Percentiles rank a stretch among this genome's conserved stretches.
phyloP scores from a whole-genome alignment of 352 stramenopile species.

The Phytophthora crassamura region DNA sequence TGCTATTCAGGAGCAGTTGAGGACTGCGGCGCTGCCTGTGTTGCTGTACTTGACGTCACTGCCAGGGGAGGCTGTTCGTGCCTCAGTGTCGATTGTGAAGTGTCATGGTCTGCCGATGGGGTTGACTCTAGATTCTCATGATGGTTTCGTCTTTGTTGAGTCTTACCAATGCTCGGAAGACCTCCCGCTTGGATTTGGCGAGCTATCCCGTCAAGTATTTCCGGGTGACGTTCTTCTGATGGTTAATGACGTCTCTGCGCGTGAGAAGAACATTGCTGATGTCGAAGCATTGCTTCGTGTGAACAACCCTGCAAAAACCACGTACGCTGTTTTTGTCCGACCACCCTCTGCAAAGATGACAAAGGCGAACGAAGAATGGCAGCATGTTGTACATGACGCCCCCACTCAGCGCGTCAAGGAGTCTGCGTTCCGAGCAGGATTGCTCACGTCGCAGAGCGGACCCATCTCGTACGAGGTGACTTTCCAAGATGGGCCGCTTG shows the following conservation, averaged over 20 bases:
- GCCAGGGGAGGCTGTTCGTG: conserved; percentile 56
- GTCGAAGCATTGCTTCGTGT: conserved; percentile 44
- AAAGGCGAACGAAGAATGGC: conserved; percentile 32
- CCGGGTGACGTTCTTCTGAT: conserved; percentile 71
- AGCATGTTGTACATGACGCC: conserved; percentile 33
- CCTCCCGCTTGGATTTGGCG: conserved; percentile 48
- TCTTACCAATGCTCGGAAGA: conserved; percentile 40
- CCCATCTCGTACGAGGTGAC: conserved; percentile 59
- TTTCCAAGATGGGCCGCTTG: conserved; percentile 75
- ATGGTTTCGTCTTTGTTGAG: conserved; percentile 57
- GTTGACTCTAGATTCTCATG: conserved; percentile 43
- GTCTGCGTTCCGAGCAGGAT: conserved; percentile 29
- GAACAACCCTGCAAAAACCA: conserved; percentile 31
- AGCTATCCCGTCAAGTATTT: conserved; percentile 70
- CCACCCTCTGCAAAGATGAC: conserved; percentile 53
- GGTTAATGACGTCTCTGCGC: conserved; percentile 43
- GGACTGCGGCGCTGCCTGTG: conserved; percentile 38
- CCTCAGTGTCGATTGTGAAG: conserved; percentile 74
- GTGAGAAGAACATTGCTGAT: conserved; percentile 44
- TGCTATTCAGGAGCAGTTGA: conserved; percentile 49
- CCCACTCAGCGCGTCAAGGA: conserved; percentile 40
- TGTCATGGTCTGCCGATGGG: conserved; percentile 48
- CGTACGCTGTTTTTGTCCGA: conserved; percentile 50
- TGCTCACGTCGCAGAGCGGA: conserved; percentile 24
- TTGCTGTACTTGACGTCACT: conserved; percentile 55